Percentiles rank a stretch among this genome's conserved stretches.
phyloP scores from a whole-genome alignment of 495 filamentous ascomycete genomes.

The Penicillium fimorum region DNA sequence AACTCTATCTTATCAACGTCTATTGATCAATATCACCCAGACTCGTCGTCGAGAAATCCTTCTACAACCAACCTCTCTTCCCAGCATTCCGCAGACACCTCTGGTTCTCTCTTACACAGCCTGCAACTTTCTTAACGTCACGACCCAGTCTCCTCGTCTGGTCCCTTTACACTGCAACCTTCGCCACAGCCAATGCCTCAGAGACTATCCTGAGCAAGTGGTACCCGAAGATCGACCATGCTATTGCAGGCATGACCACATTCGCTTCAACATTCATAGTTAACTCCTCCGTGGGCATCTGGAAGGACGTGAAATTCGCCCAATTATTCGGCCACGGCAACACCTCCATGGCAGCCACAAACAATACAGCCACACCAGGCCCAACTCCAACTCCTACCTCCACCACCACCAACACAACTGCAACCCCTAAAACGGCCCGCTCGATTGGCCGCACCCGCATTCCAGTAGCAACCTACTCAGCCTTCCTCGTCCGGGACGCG shows the following conservation, averaged over 20 bases:
- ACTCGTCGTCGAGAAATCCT: conserved; percentile 81
- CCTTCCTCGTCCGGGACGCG: conserved; percentile 77
- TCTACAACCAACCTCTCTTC: conserved; percentile 65
- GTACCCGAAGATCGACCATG: conserved; percentile 49
- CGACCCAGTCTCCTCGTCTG: conserved; percentile 79
- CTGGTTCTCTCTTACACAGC: conserved; percentile 59
- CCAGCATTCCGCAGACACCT: conserved; percentile 63
- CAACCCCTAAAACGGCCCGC: conserved; percentile 29
- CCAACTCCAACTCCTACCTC: conserved; percentile 28
- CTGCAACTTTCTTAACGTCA: conserved; percentile 67
- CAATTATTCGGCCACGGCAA: conserved; percentile 39
- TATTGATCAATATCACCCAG: conserved; percentile 18
- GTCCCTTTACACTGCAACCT: conserved; percentile 82
- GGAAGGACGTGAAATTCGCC: conserved; percentile 51
- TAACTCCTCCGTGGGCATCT: conserved; percentile 42
- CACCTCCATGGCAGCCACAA: conserved; percentile 20
- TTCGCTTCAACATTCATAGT: conserved; percentile 40
- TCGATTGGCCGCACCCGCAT: conserved; percentile 52
- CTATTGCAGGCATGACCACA: conserved; percentile 43
- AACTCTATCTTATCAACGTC: not conserved
- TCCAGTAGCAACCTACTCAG: conserved; percentile 43
- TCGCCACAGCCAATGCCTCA: conserved; percentile 78
- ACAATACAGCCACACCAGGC: conserved; percentile 46
- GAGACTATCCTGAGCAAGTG: conserved; percentile 37
- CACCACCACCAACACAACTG: conserved; percentile 38